phyloP scores from a whole-genome alignment of 148 eudicot genomes.

The Cornus suecica region DNA sequence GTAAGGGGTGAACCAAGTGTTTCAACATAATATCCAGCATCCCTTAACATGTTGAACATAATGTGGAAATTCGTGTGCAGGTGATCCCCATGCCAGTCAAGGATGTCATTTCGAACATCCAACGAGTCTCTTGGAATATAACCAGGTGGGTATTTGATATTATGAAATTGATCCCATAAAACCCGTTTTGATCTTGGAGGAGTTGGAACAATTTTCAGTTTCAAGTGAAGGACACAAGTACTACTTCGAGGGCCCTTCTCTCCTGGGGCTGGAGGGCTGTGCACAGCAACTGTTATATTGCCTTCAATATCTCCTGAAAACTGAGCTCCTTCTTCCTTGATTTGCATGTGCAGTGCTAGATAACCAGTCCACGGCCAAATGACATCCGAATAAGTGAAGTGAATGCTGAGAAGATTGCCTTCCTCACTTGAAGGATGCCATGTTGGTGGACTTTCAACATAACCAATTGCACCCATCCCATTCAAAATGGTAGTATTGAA shows the following conservation, averaged over 20 bases:
- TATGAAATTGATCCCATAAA: constrained; percentile 98
- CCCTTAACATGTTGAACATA: constrained; percentile 90
- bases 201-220: constrained; percentile 78
- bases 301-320: constrained; percentile 88
- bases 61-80: constrained; percentile 91
- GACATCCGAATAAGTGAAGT: constrained; percentile 79
- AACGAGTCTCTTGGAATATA: constrained; percentile 95
- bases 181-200: constrained; percentile 81
- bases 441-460: constrained; percentile 64
- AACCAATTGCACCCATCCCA: constrained; percentile 96
- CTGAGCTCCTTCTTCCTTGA: constrained; percentile 92
- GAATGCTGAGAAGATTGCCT: constrained; percentile 85
- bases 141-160: constrained; percentile 94
- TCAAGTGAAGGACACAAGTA: constrained; percentile 77
- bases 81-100: constrained; percentile 99
- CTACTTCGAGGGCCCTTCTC: constrained; percentile 60
- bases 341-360: constrained; percentile 92
- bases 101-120: constrained; percentile 96
- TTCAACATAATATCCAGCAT: constrained; percentile 92
- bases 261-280: constrained; percentile 80
- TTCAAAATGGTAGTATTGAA: constrained; percentile 90
- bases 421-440: constrained; percentile 91
- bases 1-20: constrained; percentile 97
- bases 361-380: constrained; percentile 99
- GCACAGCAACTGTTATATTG: constrained; percentile 69